Base-by-base conservation (phyloP, 2,329 filamentous ascomycete species). In the Colletotrichum sp. region DNA sequence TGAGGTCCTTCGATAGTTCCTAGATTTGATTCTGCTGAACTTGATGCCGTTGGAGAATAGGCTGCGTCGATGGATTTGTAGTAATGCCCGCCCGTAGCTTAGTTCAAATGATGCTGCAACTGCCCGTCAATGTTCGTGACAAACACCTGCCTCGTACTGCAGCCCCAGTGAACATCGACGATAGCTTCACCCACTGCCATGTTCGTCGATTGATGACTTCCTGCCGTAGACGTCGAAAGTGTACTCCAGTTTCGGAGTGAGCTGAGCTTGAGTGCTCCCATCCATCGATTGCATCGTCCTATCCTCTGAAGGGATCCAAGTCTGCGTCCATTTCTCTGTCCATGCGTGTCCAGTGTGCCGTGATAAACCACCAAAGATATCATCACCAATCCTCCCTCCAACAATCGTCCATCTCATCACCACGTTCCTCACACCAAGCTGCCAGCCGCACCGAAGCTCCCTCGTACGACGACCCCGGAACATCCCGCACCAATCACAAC, bases 401-500 rank as follows among this genome's bases (percentile, higher is more conserved):
- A 57, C 26, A 3, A 1, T 15, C n/a, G 28, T 62, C 57, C 57
- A 32, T 62, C 59, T 15, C 60, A 32, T 16, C 15, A 21, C 36
- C 26, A 16, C n/a, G 65, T 59, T 49, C 44, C 18, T 49, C 44
- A n/a, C 18, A 49, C 10, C 39, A 5, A 49, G 39, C 9, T 7
- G 44, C 44, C 44, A 21, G 44, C 44, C n/a, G 44, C 44, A 13
- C 26, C 65, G 5, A 28, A 60, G 66, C 72, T 70, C 10, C 39
- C 39, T 72, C 63, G 68, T 59, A 75, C 72, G 68, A 71, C 8
- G 8, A 9, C 36, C 39, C 59, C 73, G 73, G 69, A n/a, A 65
- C 12, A 67, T 34, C 15, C 73, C 73, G 73, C 44, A 60, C 70
- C 73, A 76, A 73, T 73, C 39, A 76, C 26, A 44, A 3, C 24